These are phyloP conservation scores for Vitis hybrid DNA, from an alignment of 177 flowering plant genomes.

Conservation along the genomic window DNA sequence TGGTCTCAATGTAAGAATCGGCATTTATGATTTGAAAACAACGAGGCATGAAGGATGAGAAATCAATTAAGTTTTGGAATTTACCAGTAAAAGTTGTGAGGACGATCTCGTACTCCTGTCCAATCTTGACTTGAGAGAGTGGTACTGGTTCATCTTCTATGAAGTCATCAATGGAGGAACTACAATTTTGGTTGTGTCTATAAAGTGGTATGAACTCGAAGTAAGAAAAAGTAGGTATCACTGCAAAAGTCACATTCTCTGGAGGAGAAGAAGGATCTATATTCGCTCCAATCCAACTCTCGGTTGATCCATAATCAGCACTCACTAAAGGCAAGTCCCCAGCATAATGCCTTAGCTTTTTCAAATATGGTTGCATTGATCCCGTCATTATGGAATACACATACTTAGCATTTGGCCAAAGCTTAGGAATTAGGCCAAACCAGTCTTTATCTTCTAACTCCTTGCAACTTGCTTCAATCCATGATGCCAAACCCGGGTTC, in stretches of 20 bases:
- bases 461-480: slow-evolving; percentile 40
- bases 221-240: slow-evolving; percentile 76
- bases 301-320: slow-evolving; percentile 95
- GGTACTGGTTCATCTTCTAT: slow-evolving; percentile 69
- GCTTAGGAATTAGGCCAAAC: slow-evolving; percentile 53
- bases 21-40: too few relatives aligned
- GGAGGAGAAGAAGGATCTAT: slow-evolving; percentile 68
- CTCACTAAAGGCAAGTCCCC: slow-evolving; percentile 69
- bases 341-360: slow-evolving; percentile 70
- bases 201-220: slow-evolving; percentile 85
- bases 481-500: slow-evolving; percentile 45
- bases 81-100: slow-evolving; percentile 89
- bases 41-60: too few relatives aligned
- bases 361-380: slow-evolving; percentile 73
- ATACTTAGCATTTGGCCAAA: slow-evolving; percentile 86
- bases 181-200: slow-evolving; percentile 29
- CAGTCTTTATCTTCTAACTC: slow-evolving; percentile 43
- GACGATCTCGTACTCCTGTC: slow-evolving; percentile 82
- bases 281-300: slow-evolving; percentile 92
- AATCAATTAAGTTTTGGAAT: not conserved
- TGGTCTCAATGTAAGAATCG: too few relatives aligned
- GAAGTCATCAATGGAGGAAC: slow-evolving; percentile 46
- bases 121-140: slow-evolving; percentile 64
- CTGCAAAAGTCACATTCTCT: slow-evolving; percentile 70
- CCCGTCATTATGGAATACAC: slow-evolving; percentile 86